Conservation (phyloP, 2,329 filamentous ascomycete species). For the Fusarium stilboides region DNA sequence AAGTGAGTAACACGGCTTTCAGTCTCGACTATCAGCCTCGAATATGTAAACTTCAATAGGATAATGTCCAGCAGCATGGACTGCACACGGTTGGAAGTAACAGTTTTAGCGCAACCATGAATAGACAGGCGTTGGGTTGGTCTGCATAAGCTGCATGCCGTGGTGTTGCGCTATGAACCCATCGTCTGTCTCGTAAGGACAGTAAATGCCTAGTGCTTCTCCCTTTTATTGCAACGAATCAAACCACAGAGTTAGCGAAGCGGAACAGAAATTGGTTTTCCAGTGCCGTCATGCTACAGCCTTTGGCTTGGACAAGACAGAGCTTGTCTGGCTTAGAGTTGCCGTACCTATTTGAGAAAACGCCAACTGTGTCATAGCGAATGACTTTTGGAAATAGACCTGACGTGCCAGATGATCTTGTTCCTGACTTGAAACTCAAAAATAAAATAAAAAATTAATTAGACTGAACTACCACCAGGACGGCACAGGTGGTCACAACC, state of each 20-base stretch:
- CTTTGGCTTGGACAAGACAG: slow-evolving; percentile 1
- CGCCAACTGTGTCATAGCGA: neutral
- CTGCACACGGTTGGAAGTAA: neutral
- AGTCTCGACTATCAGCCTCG: neutral
- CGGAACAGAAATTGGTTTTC: slow-evolving; percentile 1
- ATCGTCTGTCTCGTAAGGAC: slow-evolving; percentile 14
- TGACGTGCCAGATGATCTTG: neutral
- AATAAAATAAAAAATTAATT: no score
- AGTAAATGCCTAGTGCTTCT: slow-evolving; percentile 14
- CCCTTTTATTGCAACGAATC: slow-evolving; percentile 24
- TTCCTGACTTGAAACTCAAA: neutral
- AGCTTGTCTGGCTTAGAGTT: neutral
- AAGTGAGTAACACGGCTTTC: neutral
- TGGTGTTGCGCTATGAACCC: slow-evolving; percentile 7
- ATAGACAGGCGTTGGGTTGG: slow-evolving; percentile 1
- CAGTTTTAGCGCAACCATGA: neutral
- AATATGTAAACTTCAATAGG: neutral
- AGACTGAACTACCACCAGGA: neutral
- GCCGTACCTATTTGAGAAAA: neutral
- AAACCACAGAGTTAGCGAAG: slow-evolving; percentile 26
- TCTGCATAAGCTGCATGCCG: slow-evolving; percentile 25
- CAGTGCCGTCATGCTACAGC: slow-evolving; percentile 3
- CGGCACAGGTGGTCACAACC: neutral
- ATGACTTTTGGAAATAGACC: neutral
- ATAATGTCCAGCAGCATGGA: neutral